Evolutionary conservation across 2,329 filamentous ascomycete species (phyloP).

Genomic region (Aspergillus texensis): DNA sequence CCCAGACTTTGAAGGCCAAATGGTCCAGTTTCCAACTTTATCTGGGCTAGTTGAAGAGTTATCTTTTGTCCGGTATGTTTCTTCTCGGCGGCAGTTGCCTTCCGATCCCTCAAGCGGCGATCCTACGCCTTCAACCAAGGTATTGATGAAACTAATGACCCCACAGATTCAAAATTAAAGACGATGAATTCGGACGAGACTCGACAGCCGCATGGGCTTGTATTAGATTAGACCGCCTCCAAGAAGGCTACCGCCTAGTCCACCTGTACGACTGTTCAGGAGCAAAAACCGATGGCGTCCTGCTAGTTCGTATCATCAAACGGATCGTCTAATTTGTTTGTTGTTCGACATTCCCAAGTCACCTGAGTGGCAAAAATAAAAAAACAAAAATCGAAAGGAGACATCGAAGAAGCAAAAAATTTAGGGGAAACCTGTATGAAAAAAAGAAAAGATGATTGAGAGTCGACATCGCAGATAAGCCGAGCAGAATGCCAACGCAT

Average conservation of each 20-base stretch:
- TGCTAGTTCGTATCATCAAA: constrained; percentile 77
- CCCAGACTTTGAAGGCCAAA: constrained; percentile 65
- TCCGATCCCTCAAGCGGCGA: background rate
- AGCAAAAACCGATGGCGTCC: constrained; percentile 63
- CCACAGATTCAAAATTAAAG: constrained; percentile 76
- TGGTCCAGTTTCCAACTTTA: constrained; percentile 60
- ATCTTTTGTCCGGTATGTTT: constrained; percentile 71
- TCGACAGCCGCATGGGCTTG: constrained; percentile 86
- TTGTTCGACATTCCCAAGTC: background rate
- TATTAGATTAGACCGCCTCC: constrained; percentile 78
- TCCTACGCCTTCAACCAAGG: background rate
- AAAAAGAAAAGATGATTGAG: background rate
- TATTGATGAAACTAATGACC: background rate
- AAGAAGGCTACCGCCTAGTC: constrained; percentile 75
- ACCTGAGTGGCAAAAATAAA: background rate
- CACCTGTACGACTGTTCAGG: constrained; percentile 73
- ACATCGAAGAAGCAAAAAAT: background rate
- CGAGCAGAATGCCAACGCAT: background rate
- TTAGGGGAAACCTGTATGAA: background rate
- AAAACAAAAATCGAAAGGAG: background rate
- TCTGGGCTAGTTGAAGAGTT: constrained; percentile 67
- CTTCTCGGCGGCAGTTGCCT: background rate
- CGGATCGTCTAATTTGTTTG: constrained; percentile 10
- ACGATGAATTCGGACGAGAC: constrained; percentile 80
- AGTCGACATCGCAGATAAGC: background rate